A percentile compares a stretch with the other conserved stretches of the same genome.
Evolutionary conservation across 2,329 filamentous ascomycete genomes (phyloP).

Genomic region (Fusarium brevicatenulatum): DNA sequence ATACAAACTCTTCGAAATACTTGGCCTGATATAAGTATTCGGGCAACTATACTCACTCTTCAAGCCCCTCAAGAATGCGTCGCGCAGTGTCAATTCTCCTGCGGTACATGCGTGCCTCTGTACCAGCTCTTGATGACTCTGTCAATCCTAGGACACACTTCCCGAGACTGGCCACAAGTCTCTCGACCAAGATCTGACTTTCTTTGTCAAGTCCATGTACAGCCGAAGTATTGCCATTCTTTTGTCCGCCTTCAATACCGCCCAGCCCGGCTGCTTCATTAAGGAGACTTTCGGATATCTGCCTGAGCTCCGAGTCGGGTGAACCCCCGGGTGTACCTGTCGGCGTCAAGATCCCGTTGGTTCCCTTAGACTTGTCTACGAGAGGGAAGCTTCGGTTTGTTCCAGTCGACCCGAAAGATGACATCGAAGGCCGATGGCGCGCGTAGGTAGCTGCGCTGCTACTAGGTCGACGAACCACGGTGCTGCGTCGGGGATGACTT

Average conservation of each 20-base stretch:
- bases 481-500: conserved; percentile 43
- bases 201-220: conserved; percentile 62
- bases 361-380: conserved; percentile 61
- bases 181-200: conserved; percentile 69
- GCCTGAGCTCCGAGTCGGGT: conserved; percentile 60
- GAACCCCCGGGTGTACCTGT: conserved; percentile 56
- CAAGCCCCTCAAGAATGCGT: conserved; percentile 75
- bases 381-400: conserved; percentile 72
- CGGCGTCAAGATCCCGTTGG: conserved; percentile 56
- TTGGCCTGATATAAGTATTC: background rate
- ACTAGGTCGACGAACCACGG: conserved; percentile 55
- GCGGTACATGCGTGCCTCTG: conserved; percentile 72
- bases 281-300: conserved; percentile 60
- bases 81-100: conserved; percentile 79
- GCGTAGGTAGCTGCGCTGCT: conserved; percentile 29
- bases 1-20: conserved; percentile 11
- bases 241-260: conserved; percentile 46
- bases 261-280: conserved; percentile 58
- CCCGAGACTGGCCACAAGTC: conserved; percentile 68
- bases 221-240: conserved; percentile 48
- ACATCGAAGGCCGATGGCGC: conserved; percentile 59
- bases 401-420: conserved; percentile 66
- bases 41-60: conserved; percentile 50
- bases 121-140: conserved; percentile 62
- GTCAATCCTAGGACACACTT: conserved; percentile 68